Base-by-base conservation (phyloP, 306 rosid genomes). In the Cicer arietinum region DNA sequence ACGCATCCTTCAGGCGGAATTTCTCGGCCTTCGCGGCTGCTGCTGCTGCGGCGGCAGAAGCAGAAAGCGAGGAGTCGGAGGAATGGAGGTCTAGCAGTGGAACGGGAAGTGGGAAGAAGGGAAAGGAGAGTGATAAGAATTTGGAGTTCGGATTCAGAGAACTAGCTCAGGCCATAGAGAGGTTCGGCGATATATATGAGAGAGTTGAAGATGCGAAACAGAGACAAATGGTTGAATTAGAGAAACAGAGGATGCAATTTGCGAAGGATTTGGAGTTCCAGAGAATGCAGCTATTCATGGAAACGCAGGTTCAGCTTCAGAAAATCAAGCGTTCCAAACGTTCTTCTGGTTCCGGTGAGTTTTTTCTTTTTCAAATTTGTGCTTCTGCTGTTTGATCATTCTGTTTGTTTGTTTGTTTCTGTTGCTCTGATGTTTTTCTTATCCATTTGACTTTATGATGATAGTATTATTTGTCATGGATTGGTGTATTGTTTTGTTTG, bases 201-300 rank as follows among this genome's bases (percentile, higher is more conserved):
- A 87, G 92, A 82, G 97, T 91, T 45, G 97, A 91, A 71, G 82
- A 45, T 6, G 60, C 81, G 8, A 89, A 89, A 72, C 97, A 86
- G 78, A 84, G 82, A 77, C 94, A 91, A 69, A 83, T 91, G 84
- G 62, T 89, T 35, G 97, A 91, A 88, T 82, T 91, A 80, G 96
- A 91, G 84, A 89, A 81, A 67, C 94, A 91, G 85, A 86, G 90
- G 72, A 91, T 91, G 96, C 90, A 91, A 40, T 89, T 91, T 67
- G 76, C 84, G 2, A 91, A 87, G 84, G 96, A 91, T 71, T 87
- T 91, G 83, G 96, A 91, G 82, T 89, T 13, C 20, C 96, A 89
- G 12, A 85, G 93, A 72, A 89, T 91, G 92, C 84, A 85, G 59
- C 80, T 91, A 2, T 81, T 84, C 83, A 81, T 89, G 90, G 96